Evolutionary conservation across 306 rosid species (phyloP), one percentile per base, ranked within the genome.

Genomic region (Dryas alaskensis): DNA sequence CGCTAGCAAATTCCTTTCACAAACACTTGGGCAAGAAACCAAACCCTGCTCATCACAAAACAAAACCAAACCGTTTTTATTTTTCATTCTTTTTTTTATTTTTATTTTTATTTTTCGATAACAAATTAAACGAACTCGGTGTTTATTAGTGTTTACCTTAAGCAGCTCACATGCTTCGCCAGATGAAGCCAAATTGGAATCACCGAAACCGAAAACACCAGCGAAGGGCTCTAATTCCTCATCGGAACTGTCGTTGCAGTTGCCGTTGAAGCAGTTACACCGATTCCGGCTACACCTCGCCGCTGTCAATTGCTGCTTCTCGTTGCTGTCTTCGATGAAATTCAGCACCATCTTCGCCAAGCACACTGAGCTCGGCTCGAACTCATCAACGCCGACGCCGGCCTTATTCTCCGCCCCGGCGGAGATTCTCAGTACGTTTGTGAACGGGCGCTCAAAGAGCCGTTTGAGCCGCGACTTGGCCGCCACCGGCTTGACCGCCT

Each of bases 281-380:
- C 96, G 87, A 78, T 74, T 89, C 40, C 90, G 89, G 60, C 84
- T 85, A 69, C 88, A 85, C 81, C 60, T 70, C 3, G 80, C 53
- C 55, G 84, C 62, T 65, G 66, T 59, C 0, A 82, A 66, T 22
- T 78, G 83, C 70, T 79, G 81, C 75, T 82, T 93, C 81, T 91
- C 98, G 81, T 66, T 86, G 75, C 71, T 84, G 60, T 86, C 97
- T 73, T 93, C 98, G 10, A 93, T 88, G 84, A 89, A 93, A 73
- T 73, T 89, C 79, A 79, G 92, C 60, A 94, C 98, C 98, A 94
- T 94, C 67, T 80, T 91, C 59, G 88, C 84, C 78, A 94, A 54
- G 85, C 97, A 86, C 44, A 77, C 60, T 0, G 98, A 91, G 60
- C 88, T 89, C 59, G 97, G 97, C 66, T 94, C 97, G 5, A 88